These are phyloP conservation scores for Leucosporidium scottii DNA, from an alignment of 768 basidiomycete genomes.

Conservation along the genomic window DNA sequence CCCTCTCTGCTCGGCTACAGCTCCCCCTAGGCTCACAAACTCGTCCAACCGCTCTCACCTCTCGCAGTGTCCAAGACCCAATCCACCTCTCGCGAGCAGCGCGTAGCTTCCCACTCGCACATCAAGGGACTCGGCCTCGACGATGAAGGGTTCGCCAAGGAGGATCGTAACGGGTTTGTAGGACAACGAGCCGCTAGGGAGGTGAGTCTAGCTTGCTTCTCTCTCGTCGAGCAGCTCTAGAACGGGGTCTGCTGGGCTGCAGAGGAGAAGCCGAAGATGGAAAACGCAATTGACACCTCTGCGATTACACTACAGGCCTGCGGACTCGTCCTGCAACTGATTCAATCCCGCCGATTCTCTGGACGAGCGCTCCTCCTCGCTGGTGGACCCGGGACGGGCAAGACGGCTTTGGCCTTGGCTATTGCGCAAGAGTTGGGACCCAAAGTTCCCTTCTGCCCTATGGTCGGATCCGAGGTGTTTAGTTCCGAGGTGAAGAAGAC, in stretches of 20 bases:
- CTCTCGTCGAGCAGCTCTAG: background rate
- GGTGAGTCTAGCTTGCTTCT: constrained; percentile 46
- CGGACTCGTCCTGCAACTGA: constrained; percentile 78
- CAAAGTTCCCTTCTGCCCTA: constrained; percentile 96
- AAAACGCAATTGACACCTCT: too few relatives aligned
- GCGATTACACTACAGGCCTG: constrained; percentile 85
- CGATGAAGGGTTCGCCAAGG: constrained; percentile 67
- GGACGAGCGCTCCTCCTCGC: constrained; percentile 86
- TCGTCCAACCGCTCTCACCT: too few relatives aligned
- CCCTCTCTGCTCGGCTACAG: too few relatives aligned
- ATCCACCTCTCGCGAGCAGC: constrained; percentile 12
- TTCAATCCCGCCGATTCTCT: constrained; percentile 86
- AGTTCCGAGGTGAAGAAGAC: constrained; percentile 98
- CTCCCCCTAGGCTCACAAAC: too few relatives aligned
- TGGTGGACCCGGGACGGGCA: constrained; percentile 94
- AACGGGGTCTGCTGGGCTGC: background rate
- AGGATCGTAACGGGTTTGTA: constrained; percentile 75
- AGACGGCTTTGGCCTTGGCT: constrained; percentile 93
- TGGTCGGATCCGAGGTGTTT: constrained; percentile 97
- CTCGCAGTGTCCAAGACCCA: too few relatives aligned
- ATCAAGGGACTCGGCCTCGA: constrained; percentile 91
- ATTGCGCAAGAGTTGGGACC: constrained; percentile 87
- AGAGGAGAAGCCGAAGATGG: too few relatives aligned
- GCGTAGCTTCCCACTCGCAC: constrained; percentile 79
- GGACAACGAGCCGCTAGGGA: constrained; percentile 86